Conservation (phyloP, 768 basidiomycete genomes). For the Boletus coccyginus region DNA sequence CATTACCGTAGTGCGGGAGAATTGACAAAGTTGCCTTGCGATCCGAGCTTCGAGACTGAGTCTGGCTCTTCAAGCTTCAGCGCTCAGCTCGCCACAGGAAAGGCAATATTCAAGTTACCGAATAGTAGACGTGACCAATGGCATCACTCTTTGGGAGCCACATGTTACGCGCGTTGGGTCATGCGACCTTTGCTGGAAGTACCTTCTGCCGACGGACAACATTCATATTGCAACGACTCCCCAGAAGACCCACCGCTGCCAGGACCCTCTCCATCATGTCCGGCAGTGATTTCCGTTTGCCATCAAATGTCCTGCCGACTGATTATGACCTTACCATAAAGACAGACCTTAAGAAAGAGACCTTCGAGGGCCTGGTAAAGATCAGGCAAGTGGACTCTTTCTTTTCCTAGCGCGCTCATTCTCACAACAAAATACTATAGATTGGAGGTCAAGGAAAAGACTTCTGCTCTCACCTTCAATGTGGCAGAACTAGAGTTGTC, state of each 20-base stretch:
- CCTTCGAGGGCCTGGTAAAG: constrained; percentile 74
- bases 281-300: constrained; percentile 47
- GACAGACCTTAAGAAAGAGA: constrained; percentile 77
- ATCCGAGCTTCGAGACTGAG: neutral
- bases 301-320: constrained; percentile 59
- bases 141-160: neutral
- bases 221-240: neutral
- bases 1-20: neutral
- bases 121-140: constrained; percentile 6
- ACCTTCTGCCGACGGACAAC: neutral
- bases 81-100: neutral
- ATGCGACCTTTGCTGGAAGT: neutral
- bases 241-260: neutral
- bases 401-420: neutral
- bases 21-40: neutral
- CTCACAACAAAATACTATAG: constrained; percentile 33
- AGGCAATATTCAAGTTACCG: neutral
- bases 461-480: constrained; percentile 65
- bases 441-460: constrained; percentile 60
- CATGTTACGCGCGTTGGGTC: neutral
- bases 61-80: neutral
- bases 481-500: constrained; percentile 56
- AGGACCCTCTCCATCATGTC: constrained; percentile 15
- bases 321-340: constrained; percentile 80
- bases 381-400: constrained; percentile 48